A percentile compares a stretch with the other conserved stretches of the same genome.
Conservation (phyloP, 208 protist species). For the Acanthamoeba culbertsoni region DNA sequence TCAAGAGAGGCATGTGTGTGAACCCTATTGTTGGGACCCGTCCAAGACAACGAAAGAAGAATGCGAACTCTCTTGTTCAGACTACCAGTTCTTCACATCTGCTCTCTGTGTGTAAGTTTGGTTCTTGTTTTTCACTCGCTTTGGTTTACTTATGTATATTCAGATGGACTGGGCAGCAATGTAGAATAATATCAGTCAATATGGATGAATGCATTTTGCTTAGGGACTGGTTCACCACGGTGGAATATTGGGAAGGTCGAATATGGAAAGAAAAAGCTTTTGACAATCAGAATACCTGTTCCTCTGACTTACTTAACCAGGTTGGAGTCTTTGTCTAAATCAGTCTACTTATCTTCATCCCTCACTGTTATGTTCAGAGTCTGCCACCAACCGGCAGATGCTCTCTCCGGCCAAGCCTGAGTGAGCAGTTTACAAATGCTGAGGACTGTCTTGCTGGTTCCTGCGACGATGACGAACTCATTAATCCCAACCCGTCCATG, state of each 20-base stretch:
- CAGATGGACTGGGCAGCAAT: neutral
- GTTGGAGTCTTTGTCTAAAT: too few relatives aligned
- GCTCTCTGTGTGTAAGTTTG: neutral
- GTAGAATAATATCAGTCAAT: neutral
- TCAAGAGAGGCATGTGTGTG: neutral
- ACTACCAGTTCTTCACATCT: neutral
- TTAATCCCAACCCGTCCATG: neutral
- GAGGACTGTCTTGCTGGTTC: neutral
- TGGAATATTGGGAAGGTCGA: neutral
- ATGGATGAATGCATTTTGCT: neutral
- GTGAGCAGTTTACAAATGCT: neutral
- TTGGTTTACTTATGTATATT: neutral
- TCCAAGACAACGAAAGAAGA: neutral
- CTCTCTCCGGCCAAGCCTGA: neutral
- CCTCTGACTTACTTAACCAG: neutral
- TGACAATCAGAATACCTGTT: neutral
- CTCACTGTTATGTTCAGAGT: neutral
- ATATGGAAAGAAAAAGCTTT: neutral
- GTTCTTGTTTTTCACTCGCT: neutral
- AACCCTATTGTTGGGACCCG: neutral
- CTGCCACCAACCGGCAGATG: neutral
- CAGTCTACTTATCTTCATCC: neutral
- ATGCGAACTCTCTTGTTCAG: neutral
- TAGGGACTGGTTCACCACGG: neutral
- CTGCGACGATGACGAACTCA: neutral